Base-by-base conservation (phyloP, 2,329 filamentous ascomycete species). In the Aspergillus neoniger region DNA sequence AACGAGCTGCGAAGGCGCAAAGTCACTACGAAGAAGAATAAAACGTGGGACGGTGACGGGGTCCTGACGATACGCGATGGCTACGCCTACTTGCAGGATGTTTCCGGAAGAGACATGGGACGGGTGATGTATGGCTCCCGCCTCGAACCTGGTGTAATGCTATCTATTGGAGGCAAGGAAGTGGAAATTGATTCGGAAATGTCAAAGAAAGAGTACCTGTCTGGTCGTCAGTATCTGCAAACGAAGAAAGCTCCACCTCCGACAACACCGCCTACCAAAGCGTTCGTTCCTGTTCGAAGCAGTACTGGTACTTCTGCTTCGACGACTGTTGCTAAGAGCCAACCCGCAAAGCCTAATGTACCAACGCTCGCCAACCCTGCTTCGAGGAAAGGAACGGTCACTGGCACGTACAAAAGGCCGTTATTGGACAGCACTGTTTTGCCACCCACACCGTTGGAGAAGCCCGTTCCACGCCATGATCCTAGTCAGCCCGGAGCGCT, bases 11-110 rank as follows among this genome's bases (percentile, higher is more conserved):
- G 63, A 55, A 86, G 85, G 88, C 85, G 89, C 19, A 90, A 89
- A 72, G 85, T 83, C 55, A 90, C 87, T 0, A 83, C 79, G 5
- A 91, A 90, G 73, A 91, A 91, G 76, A 86, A 91, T 74, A 91
- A 91, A 72, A 91, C 87, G 5, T 91, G 89, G 88, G 88, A 91
- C 68, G 88, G 88, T 2, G 89, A 91, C 74, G 89, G 88, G 1
- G 80, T 90, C 2, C 78, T 91, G 8, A 79, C 81, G 4, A 79
- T 88, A 3, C 74, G 78, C 2, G 82, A 80, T 38, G 86, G 86
- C 4, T 83, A 83, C 69, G 87, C 84, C 4, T 81, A 79, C 56
- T 78, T 91, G 15, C 84, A 86, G 61, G 86, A 91, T 70, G 80
- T 84, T 10, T 83, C 83, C 0, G 88, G 88, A 3, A 84, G 82